phyloP scores from a whole-genome alignment of 352 stramenopile species.

The Phytophthora citricola region DNA sequence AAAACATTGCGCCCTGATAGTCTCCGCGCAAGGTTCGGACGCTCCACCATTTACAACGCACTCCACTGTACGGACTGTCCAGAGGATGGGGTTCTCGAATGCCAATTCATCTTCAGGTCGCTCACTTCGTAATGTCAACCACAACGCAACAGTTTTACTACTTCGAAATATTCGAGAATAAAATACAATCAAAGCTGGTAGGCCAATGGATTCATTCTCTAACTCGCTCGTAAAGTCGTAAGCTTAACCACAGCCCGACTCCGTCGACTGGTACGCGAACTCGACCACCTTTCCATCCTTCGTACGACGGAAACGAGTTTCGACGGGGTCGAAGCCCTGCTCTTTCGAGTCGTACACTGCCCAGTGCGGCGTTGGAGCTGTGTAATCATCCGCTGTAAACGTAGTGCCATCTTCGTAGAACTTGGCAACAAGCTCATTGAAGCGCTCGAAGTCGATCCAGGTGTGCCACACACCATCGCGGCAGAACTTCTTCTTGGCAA shows the following conservation, averaged over 20 bases:
- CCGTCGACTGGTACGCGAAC: slow-evolving; percentile 83
- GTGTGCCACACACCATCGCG: slow-evolving; percentile 96
- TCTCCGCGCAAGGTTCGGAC: slow-evolving; percentile 90
- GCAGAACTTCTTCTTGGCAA: slow-evolving; percentile 93
- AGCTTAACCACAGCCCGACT: slow-evolving; percentile 82
- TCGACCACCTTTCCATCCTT: slow-evolving; percentile 90
- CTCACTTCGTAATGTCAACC: slow-evolving; percentile 30
- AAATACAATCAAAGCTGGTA: slow-evolving; percentile 2
- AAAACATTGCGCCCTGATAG: slow-evolving; percentile 84
- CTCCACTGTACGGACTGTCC: slow-evolving; percentile 94
- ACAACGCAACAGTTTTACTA: slow-evolving; percentile 6
- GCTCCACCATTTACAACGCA: slow-evolving; percentile 85
- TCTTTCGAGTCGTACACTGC: slow-evolving; percentile 95
- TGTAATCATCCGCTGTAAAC: slow-evolving; percentile 96
- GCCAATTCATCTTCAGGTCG: slow-evolving; percentile 89
- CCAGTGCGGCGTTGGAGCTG: slow-evolving; percentile 94
- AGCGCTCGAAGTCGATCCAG: slow-evolving; percentile 99
- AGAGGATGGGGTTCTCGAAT: slow-evolving; percentile 92
- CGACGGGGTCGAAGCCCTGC: slow-evolving; percentile 97
- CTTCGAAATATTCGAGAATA: neutral
- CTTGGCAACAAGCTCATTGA: slow-evolving; percentile 88
- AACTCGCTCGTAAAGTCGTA: neutral
- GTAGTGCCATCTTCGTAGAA: slow-evolving; percentile 84
- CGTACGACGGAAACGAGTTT: slow-evolving; percentile 90
- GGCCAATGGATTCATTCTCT: slow-evolving; percentile 23